A percentile compares a stretch with the other conserved stretches of the same genome.
phyloP scores from a whole-genome alignment of 345 rosid species.

The Eucalyptus virginea region DNA sequence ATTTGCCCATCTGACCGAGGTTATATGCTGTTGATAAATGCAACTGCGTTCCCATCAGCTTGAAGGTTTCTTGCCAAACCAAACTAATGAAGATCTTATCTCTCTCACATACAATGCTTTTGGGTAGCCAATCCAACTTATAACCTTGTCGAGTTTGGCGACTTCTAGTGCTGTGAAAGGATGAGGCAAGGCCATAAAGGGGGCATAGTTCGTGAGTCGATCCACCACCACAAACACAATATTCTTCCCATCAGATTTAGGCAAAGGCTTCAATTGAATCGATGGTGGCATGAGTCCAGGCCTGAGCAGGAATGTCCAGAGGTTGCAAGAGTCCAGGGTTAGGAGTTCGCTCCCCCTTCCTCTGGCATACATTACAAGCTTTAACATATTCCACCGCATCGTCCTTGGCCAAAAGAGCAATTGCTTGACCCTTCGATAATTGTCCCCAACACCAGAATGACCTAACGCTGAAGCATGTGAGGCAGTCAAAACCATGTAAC shows the following conservation, averaged over 20 bases:
- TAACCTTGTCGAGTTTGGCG: neutral
- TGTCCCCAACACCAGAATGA: neutral
- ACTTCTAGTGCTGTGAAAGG: neutral
- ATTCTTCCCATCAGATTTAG: neutral
- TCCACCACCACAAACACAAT: neutral
- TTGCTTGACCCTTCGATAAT: neutral
- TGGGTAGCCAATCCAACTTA: neutral
- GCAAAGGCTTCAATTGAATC: neutral
- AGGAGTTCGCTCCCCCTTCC: neutral
- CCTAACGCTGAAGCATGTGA: neutral
- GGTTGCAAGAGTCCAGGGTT: neutral
- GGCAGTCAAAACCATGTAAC: no score
- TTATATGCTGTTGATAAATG: neutral
- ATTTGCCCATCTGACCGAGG: neutral
- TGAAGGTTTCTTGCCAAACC: neutral
- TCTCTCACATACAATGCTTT: neutral
- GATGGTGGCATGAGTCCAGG: neutral
- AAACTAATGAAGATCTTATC: neutral
- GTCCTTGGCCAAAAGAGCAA: neutral
- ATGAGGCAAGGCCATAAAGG: neutral
- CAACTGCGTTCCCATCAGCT: neutral
- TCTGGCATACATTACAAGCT: neutral
- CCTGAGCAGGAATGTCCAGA: neutral
- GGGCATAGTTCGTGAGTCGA: neutral
- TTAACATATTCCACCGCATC: neutral